Evolutionary conservation across 768 basidiomycete species (phyloP), one percentile per base, ranked within the genome.

Genomic region (Suillus alpinus): DNA sequence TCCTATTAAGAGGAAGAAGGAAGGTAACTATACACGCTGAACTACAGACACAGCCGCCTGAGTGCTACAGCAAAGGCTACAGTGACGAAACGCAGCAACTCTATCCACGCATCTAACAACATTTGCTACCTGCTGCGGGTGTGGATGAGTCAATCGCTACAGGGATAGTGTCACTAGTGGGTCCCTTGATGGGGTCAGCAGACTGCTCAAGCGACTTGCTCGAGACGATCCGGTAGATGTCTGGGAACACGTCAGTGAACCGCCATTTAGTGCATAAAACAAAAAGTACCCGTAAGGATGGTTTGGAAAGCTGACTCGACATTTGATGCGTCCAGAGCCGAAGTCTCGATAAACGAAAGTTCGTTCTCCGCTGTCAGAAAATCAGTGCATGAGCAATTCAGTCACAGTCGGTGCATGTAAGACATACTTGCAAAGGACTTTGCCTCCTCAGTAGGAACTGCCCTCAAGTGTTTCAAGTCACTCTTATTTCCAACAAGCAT

Each of bases 401-500:
- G 37, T 47, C 43, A 46, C 31, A 16, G 32, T 56, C n/a, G 31
- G 12, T 31, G 23, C 44, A 53, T 37, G 51, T 23, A 55, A 83
- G 86, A 68, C 73, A 71, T 74, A 94, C 95, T 82, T 39, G 94
- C 78, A 75, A 98, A 98, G 12, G 80, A 79, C 81, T 93, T 97
- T 53, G 95, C 96, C 81, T 99, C 97, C 55, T 99, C 97, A 34
- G 95, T 98, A 36, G 96, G 90, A 41, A 98, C 95, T 46, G 95
- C 96, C 65, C 97, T 81, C 68, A 98, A 76, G 73, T 98, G 97
- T 78, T 97, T 95, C 83, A 99, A 87, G 84, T 99, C 97, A 73
- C 93, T 95, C 89, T 99, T 98, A 83, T 98, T 98, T 13, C 94
- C 94, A 12, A 96, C 94, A 41, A 95, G 84, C 93, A 95, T 95